phyloP scores from a whole-genome alignment of 2,329 filamentous ascomycete species.

The Colletotrichum abscissum region DNA sequence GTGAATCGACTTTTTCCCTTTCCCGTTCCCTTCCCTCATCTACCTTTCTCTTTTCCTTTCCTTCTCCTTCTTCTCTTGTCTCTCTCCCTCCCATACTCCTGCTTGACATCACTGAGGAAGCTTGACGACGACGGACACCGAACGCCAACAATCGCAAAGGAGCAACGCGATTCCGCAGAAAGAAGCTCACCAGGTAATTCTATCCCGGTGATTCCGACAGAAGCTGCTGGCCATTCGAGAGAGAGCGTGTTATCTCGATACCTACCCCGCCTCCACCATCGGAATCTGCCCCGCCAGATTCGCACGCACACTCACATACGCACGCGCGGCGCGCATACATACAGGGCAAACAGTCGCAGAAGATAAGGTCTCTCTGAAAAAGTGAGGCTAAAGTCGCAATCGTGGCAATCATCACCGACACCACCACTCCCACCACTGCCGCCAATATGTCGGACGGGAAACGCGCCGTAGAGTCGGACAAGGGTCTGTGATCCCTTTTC shows the following conservation, averaged over 20 bases:
- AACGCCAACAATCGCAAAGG: not conserved
- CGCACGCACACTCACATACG: not conserved
- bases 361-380: not conserved
- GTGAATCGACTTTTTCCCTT: not conserved
- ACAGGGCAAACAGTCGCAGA: not conserved
- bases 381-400: not conserved
- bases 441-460: conserved; percentile 38
- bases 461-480: conserved; percentile 52
- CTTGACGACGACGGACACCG: not conserved
- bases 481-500: conserved; percentile 42
- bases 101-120: not conserved
- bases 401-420: not conserved
- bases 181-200: not conserved
- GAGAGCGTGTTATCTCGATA: not conserved
- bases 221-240: not conserved
- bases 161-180: not conserved
- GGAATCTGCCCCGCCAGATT: conserved; percentile 28
- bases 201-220: not conserved
- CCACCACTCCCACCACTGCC: not conserved
- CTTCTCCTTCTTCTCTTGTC: too few relatives aligned
- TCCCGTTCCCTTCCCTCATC: not conserved
- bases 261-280: conserved; percentile 32
- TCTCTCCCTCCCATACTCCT: not conserved
- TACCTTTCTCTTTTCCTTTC: not conserved
- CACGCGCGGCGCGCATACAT: not conserved